A percentile compares a stretch with the other conserved stretches of the same genome.
Conservation (phyloP, 2,329 filamentous ascomycete species). For the Beauveria sp. region DNA sequence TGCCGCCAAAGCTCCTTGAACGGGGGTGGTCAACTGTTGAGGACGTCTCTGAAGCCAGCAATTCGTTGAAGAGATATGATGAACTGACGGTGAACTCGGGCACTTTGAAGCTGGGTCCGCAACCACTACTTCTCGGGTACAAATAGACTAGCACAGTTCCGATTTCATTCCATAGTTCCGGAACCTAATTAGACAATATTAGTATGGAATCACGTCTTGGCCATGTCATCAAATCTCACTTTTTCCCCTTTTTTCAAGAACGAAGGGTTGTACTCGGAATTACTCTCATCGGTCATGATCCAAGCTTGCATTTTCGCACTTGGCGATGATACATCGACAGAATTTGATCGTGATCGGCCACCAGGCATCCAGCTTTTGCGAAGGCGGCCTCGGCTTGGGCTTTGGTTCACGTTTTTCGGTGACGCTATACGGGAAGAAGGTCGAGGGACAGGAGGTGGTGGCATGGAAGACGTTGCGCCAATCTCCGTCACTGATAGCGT, state of each 20-base stretch:
- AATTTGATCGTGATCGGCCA: conserved; percentile 43
- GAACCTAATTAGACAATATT: conserved; percentile 37
- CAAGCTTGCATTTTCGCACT: conserved; percentile 34
- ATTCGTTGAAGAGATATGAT: conserved; percentile 46
- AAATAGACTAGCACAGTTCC: conserved; percentile 52
- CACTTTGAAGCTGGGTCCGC: conserved; percentile 54
- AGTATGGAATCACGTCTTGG: conserved; percentile 11
- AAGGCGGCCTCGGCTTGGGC: conserved; percentile 37
- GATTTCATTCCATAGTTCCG: conserved; percentile 57
- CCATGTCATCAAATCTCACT: conserved; percentile 25
- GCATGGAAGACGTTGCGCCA: conserved; percentile 1
- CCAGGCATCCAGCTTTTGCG: conserved; percentile 49
- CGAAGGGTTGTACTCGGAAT: conserved; percentile 48
- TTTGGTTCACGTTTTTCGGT: conserved; percentile 32
- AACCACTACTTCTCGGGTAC: conserved; percentile 40
- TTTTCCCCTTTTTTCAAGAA: conserved; percentile 48
- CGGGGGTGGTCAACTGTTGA: conserved; percentile 25
- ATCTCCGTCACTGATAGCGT: conserved; percentile 18
- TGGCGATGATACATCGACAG: conserved; percentile 24
- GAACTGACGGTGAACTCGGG: conserved; percentile 45
- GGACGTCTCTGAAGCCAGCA: conserved; percentile 39
- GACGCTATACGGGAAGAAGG: background rate
- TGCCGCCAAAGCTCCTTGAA: conserved; percentile 39
- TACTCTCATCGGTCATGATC: conserved; percentile 45
- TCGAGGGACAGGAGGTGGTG: conserved; percentile 4